A percentile compares a stretch with the other conserved stretches of the same genome.
phyloP scores from a whole-genome alignment of 2,329 filamentous ascomycete genomes.

The Ophiostoma triangulosporum region DNA sequence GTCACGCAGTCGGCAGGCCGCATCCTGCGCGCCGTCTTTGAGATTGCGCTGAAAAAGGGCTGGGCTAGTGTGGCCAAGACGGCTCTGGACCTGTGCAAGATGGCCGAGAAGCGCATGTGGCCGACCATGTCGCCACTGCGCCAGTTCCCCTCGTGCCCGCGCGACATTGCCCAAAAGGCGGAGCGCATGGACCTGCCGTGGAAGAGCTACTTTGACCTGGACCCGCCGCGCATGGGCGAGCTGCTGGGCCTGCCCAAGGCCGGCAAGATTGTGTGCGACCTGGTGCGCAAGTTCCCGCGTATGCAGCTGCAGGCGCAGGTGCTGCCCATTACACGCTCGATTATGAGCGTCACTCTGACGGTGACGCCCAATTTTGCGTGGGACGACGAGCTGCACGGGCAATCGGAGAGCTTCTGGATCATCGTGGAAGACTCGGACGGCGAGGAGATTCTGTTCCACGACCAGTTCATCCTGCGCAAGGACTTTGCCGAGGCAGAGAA shows the following conservation, averaged over 20 bases:
- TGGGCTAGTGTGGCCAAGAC: conserved; percentile 90
- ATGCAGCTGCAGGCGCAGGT: conserved; percentile 88
- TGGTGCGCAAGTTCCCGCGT: conserved; percentile 86
- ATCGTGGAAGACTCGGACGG: conserved; percentile 95
- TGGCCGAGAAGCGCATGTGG: conserved; percentile 99
- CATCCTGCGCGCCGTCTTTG: conserved; percentile 89
- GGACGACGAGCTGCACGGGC: conserved; percentile 81
- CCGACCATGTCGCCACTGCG: conserved; percentile 93
- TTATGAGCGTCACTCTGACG: conserved; percentile 79
- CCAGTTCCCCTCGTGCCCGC: conserved; percentile 72
- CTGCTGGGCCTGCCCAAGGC: conserved; percentile 76
- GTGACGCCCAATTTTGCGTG: conserved; percentile 93
- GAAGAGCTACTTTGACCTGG: conserved; percentile 88
- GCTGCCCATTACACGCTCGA: conserved; percentile 85
- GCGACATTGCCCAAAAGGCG: conserved; percentile 80
- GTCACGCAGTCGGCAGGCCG: conserved; percentile 95
- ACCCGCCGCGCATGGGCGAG: conserved; percentile 92
- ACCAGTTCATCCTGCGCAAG: conserved; percentile 81
- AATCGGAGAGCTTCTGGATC: conserved; percentile 91
- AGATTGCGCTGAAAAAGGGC: conserved; percentile 93
- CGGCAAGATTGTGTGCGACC: conserved; percentile 68
- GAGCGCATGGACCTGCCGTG: conserved; percentile 92
- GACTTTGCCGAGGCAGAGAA: conserved; percentile 75
- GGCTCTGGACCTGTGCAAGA: conserved; percentile 90
- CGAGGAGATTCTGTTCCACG: conserved; percentile 88